Evolutionary conservation across 2,329 filamentous ascomycete genomes (phyloP), one percentile per base, ranked within the genome.

Genomic region (Cytospora piceae): DNA sequence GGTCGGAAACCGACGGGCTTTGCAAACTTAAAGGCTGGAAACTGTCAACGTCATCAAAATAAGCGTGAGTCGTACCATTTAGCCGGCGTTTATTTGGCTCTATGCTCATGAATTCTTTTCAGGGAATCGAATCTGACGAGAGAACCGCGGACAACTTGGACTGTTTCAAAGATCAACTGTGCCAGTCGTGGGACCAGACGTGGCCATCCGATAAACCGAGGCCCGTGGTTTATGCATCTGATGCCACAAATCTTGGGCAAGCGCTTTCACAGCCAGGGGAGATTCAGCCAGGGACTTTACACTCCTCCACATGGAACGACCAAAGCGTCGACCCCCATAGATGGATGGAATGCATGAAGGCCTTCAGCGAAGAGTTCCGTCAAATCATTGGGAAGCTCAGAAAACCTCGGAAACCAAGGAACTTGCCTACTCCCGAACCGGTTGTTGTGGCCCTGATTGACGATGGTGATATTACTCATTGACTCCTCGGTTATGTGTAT

Each of bases 341-440:
- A 29, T 61, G 59, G 59, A 61, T 61, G 31, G 32, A 61, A 22
- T 61, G 59, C 51, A 61, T 54, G 59, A 61, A 55, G 59, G 32
- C 17, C 3, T 61, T 61, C 12, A 61, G 59, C 7, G 37, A 54
- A 29, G 57, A 59, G 54, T 56, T 56, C 32, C 27, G 54, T 1
- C 54, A 37, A 6, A 37, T 56, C 20, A 51, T n/a, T 55, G 24
- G 24, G 31, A 22, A 34, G 46, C 12, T 51, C 8, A 2, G 34
- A 3, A 55, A 54, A 7, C 12, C 14, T 6, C 4, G 54, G 31
- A 24, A 7, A 14, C 58, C 20, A 14, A 32, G 3, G 15, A 42
- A 56, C 17, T n/a, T 34, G 29, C 22, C 6, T 12, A 49, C 11
- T n/a, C 34, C 4, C 2, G 37, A 15, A 7, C 49, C 49, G 15